These are phyloP conservation scores for Astraeus odoratus DNA, from an alignment of 768 basidiomycete genomes.

Conservation along the genomic window DNA sequence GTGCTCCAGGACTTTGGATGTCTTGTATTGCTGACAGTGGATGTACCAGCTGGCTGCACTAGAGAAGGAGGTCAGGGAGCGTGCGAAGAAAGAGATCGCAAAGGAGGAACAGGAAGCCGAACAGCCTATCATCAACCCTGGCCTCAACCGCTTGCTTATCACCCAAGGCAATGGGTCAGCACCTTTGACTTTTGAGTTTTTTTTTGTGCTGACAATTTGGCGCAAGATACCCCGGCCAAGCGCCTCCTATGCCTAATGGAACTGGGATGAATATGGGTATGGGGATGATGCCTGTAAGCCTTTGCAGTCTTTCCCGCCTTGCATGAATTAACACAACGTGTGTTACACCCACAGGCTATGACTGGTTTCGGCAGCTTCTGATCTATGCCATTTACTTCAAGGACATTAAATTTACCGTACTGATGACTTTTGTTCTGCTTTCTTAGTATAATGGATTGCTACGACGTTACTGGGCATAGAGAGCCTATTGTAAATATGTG, in stretches of 20 bases:
- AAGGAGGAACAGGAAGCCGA: slow-evolving; percentile 89
- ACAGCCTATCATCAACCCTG: slow-evolving; percentile 84
- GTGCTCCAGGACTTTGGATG: slow-evolving; percentile 8
- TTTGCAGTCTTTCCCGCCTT: background rate
- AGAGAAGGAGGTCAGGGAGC: slow-evolving; percentile 87
- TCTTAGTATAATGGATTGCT: slow-evolving; percentile 18
- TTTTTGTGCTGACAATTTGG: slow-evolving; percentile 6
- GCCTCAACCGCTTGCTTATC: slow-evolving; percentile 53
- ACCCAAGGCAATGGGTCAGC: slow-evolving; percentile 66
- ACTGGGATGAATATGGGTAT: slow-evolving; percentile 29
- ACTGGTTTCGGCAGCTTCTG: slow-evolving; percentile 53
- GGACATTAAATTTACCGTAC: slow-evolving; percentile 20
- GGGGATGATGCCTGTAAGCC: slow-evolving; percentile 56
- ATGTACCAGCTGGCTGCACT: slow-evolving; percentile 56
- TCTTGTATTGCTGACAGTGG: background rate
- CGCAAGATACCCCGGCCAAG: slow-evolving; percentile 54
- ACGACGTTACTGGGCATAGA: too few relatives aligned
- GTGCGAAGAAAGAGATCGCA: slow-evolving; percentile 76
- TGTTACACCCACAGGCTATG: slow-evolving; percentile 37
- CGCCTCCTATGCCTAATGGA: slow-evolving; percentile 54
- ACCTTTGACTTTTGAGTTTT: background rate
- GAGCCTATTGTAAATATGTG: too few relatives aligned
- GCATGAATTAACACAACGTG: slow-evolving; percentile 5
- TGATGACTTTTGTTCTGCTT: slow-evolving; percentile 13
- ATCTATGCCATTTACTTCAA: slow-evolving; percentile 10